Evolutionary conservation across 345 rosid species (phyloP).

Genomic region (Zanthoxylum bungeanum): DNA sequence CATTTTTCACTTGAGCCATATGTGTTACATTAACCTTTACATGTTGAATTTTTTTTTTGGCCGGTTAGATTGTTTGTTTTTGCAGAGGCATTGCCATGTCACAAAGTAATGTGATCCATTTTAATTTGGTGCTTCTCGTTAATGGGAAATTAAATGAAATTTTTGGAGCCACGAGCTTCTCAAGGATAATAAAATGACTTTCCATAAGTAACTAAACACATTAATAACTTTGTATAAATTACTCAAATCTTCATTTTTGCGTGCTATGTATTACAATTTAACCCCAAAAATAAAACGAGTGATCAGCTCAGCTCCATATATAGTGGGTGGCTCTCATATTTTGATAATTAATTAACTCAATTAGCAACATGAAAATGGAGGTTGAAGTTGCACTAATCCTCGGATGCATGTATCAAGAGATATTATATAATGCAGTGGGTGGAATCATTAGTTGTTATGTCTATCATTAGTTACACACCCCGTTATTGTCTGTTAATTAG

Average conservation of each 20-base stretch:
- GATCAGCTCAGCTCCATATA: too few species aligned
- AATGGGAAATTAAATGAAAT: not conserved
- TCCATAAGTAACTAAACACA: too few species aligned
- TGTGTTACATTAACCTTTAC: not conserved
- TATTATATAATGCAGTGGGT: not conserved
- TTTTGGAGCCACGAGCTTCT: not conserved
- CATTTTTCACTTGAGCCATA: constrained; percentile 6
- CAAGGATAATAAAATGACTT: not conserved
- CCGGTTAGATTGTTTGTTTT: not conserved
- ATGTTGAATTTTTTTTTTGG: not conserved
- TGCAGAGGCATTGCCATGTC: not conserved
- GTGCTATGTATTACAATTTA: not conserved
- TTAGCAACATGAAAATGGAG: not conserved
- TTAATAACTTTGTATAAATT: not conserved
- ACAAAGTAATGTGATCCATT: constrained; percentile 9
- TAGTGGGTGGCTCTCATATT: not conserved
- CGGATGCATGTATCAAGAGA: not conserved
- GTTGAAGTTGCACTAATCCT: not conserved
- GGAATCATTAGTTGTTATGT: not conserved
- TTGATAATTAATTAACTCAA: too few species aligned
- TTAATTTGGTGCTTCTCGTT: constrained; percentile 24
- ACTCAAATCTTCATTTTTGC: too few species aligned
- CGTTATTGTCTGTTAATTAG: not conserved
- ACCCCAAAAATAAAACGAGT: not conserved
- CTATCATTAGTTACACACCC: not conserved